Evolutionary conservation across 2,329 filamentous ascomycete genomes (phyloP), one percentile per base, ranked within the genome.

Genomic region (Didymella lethalis): DNA sequence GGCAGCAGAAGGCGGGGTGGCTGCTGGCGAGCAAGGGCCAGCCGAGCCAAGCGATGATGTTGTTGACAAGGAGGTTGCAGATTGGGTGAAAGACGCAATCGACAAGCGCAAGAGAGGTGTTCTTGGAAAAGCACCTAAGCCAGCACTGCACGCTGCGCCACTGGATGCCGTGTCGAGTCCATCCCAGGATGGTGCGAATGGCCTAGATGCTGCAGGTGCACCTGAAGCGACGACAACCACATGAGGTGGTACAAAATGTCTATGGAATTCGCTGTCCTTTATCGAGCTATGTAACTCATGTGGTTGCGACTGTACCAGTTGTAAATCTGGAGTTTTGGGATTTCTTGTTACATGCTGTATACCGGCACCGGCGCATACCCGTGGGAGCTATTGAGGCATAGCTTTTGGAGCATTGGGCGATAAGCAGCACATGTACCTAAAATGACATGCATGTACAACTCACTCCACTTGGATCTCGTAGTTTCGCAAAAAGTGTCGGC

Each of bases 71-170:
- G 93, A 98, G 74, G 92, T 98, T 5, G 91, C 92, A 0, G 84
- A 86, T 28, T 99, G 95, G 95, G 94, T 97, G 1, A 84, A 83
- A 38, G 81, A 80, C 7, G 90, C 91, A 18, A 77, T 98, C 41
- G 86, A 90, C 64, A 85, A 85, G 69, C 88, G 88, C 70, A 83
- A 81, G 62, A 84, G 82, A 2, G 90, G 86, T 16, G 80, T 80
- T 45, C 85, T 80, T 73, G 82, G 81, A 4, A 76, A 75, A 57
- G 66, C 65, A 7, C 82, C 83, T 48, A 91, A 90, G 71, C 95
- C 95, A 16, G 93, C 95, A 3, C 79, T 98, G 62, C 95, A 98
- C 75, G 89, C 92, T 5, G 94, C 91, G 25, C 92, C 93, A 1
- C 79, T 98, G 44, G 91, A 97, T 75, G 86, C 86, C 12, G 86